Conservation (phyloP, 1,284 basidiomycete species). For the Hypsizygus ulmarius region DNA sequence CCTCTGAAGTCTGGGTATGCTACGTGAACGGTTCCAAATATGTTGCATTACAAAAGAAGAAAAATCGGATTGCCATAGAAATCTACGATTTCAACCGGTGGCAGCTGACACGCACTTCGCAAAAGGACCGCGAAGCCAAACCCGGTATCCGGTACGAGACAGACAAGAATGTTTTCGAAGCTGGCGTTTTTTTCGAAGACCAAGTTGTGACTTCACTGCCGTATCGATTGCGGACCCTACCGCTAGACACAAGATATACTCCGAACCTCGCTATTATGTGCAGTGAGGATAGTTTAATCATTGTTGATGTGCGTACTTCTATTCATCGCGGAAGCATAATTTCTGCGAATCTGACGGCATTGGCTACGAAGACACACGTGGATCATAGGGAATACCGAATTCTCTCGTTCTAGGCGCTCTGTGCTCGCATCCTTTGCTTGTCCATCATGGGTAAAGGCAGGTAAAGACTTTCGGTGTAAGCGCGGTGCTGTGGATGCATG, state of each 20-base stretch:
- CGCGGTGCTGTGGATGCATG: background rate
- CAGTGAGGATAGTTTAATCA: slow-evolving; percentile 52
- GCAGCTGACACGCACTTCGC: slow-evolving; percentile 32
- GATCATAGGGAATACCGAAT: slow-evolving; percentile 32
- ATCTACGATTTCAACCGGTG: slow-evolving; percentile 55
- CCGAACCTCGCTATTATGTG: slow-evolving; percentile 41
- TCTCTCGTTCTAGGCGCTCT: slow-evolving; percentile 29
- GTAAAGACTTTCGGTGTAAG: slow-evolving; percentile 3
- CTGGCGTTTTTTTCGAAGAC: slow-evolving; percentile 22
- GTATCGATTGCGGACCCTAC: slow-evolving; percentile 33
- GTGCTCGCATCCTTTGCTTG: background rate
- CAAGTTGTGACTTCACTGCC: slow-evolving; percentile 45
- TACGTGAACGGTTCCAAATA: slow-evolving; percentile 54
- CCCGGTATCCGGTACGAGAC: slow-evolving; percentile 10
- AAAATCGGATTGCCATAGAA: slow-evolving; percentile 23
- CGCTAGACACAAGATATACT: slow-evolving; percentile 20
- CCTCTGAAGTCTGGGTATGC: slow-evolving; percentile 53
- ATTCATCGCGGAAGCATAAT: background rate
- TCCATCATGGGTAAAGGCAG: background rate
- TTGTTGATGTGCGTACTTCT: slow-evolving; percentile 40
- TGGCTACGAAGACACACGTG: slow-evolving; percentile 12
- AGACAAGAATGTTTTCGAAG: slow-evolving; percentile 7
- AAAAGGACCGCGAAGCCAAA: slow-evolving; percentile 5
- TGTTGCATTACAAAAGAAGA: slow-evolving; percentile 23
- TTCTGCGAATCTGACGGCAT: background rate